Conservation (phyloP, 192 early-diverging fungal species). For the Rhizoclosmatium globosum region DNA sequence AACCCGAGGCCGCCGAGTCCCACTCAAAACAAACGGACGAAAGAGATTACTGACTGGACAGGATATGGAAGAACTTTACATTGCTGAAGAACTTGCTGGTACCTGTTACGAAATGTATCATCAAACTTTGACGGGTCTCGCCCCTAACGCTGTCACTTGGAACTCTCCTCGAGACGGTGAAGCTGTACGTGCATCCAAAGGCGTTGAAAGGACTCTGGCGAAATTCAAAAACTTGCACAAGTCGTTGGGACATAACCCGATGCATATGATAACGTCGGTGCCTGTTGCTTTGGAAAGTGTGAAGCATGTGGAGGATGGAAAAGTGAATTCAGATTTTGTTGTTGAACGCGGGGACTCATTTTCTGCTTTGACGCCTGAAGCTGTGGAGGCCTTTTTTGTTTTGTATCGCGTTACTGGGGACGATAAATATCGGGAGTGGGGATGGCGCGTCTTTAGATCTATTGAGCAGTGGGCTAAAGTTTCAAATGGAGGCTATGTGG, state of each 20-base stretch:
- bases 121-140: slow-evolving; percentile 77
- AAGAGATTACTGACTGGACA: slow-evolving; percentile 37
- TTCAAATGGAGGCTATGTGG: slow-evolving; percentile 55
- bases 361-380: slow-evolving; percentile 28
- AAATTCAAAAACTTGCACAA: not conserved
- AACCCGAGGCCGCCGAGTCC: slow-evolving; percentile 56
- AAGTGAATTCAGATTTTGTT: slow-evolving; percentile 63
- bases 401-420: slow-evolving; percentile 31
- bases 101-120: slow-evolving; percentile 86
- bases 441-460: slow-evolving; percentile 80
- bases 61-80: slow-evolving; percentile 59
- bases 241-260: not conserved
- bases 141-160: slow-evolving; percentile 85
- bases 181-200: slow-evolving; percentile 28
- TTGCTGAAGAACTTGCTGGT: slow-evolving; percentile 80
- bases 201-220: not conserved
- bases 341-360: not conserved
- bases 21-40: not conserved
- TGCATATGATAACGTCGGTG: not conserved
- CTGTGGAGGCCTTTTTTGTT: slow-evolving; percentile 36
- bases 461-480: slow-evolving; percentile 72
- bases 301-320: slow-evolving; percentile 14
- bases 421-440: slow-evolving; percentile 41
- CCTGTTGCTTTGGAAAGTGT: slow-evolving; percentile 6
- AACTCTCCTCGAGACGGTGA: slow-evolving; percentile 41